Evolutionary conservation across 106 monocot species (phyloP), one percentile per base, ranked within the genome.

Genomic region (Allium fistulosum): DNA sequence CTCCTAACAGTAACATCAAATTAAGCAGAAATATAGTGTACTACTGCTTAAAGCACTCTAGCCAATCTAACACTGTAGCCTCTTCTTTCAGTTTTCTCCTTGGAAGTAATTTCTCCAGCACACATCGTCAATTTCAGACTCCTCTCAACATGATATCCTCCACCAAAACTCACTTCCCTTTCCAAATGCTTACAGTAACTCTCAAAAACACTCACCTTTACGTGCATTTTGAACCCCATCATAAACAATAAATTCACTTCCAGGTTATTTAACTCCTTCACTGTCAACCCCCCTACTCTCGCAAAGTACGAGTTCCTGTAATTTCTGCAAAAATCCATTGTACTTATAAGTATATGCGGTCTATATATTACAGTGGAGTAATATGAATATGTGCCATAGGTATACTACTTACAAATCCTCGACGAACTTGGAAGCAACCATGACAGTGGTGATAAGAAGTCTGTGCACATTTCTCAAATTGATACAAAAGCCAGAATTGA

Each of bases 91-190:
- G 50, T 9, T 45, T 58, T 78, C 71, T 73, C 52, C 57, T 47
- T 62, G 9, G 62, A 61, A 18, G 49, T 17, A 26, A 69, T 78
- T 61, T 78, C 80, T 12, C 63, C 83, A 48, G 67, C 75, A 49
- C 81, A 86, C 49, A 74, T 69, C 37, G 5, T 37, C 73, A 66
- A 73, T 60, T 70, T 73, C 26, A 86, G 70, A 55, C 76, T 77
- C 65, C 86, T 79, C 78, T 90, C 86, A 10, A 90, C 84, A 51
- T 87, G 87, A 49, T 87, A 91, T 7, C 91, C 79, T 51, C 87
- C 91, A 18, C 91, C 91, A 57, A 80, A 65, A 79, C 91, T 83
- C 72, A 92, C 87, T 71, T 92, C 91, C 68, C 91, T 82, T 76
- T 87, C 84, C 62, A 92, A 63, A 72, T 87, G 87, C 11, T 73